Percentiles rank a stretch among this genome's conserved stretches.
These are phyloP conservation scores for Nemania sp. DNA, from an alignment of 2,329 filamentous ascomycete species.

Conservation along the genomic window DNA sequence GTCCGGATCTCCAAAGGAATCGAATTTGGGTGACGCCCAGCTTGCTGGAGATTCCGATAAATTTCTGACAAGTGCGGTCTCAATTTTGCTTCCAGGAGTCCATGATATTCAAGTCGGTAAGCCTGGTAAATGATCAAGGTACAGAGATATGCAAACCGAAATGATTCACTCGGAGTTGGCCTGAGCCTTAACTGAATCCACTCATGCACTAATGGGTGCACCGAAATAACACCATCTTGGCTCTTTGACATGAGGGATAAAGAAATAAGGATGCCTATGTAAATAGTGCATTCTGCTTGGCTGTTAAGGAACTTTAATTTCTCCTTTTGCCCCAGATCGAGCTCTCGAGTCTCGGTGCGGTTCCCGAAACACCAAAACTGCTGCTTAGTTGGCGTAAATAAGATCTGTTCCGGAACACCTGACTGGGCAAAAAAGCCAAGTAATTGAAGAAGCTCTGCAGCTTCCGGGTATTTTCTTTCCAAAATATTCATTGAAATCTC, in stretches of 20 bases:
- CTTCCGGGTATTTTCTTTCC: background rate
- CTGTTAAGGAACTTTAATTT: background rate
- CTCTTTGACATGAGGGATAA: background rate
- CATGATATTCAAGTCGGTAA: background rate
- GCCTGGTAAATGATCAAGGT: background rate
- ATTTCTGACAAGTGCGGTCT: too few species aligned
- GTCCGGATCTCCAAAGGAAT: too few species aligned
- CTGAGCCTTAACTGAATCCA: background rate
- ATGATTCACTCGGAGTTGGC: background rate
- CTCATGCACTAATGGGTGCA: background rate
- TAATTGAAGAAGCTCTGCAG: background rate
- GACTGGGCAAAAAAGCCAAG: background rate
- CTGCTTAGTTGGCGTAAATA: background rate
- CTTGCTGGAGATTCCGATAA: background rate
- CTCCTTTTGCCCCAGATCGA: background rate
- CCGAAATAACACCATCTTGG: background rate
- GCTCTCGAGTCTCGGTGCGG: background rate
- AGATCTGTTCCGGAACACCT: background rate
- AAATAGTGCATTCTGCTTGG: background rate
- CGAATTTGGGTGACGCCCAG: too few species aligned
- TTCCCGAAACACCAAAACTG: background rate
- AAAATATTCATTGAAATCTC: slow-evolving; percentile 1
- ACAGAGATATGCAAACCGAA: background rate
- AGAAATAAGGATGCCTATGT: background rate
- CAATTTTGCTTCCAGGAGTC: too few species aligned